Base-by-base conservation (phyloP, 805 yeast species). In the Huiozyma sinensis region DNA sequence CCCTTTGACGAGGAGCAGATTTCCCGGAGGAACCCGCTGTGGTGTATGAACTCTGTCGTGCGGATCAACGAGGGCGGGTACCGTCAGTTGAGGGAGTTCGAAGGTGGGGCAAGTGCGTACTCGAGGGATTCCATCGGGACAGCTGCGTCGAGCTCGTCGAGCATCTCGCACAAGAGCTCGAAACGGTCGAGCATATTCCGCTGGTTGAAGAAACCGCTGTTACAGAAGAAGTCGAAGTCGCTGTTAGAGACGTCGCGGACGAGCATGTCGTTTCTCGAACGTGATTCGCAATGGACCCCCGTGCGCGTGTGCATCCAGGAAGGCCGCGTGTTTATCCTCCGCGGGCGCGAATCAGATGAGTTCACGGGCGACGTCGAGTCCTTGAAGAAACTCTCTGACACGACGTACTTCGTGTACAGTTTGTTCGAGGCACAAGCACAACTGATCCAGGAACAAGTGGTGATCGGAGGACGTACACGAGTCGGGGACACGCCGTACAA, bases 341-440 rank as follows among this genome's bases (percentile, higher is more conserved):
- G 28, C 29, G 13, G 12, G 10, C 24, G 47, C 37, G 40, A 37
- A 28, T 7, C 42, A 5, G 31, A 38, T 12, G 13, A 32, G 13
- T 9, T 12, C 9, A 28, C 27, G 6, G 38, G 32, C 32, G 44
- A 48, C 32, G n/a, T 51, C 30, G 50, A 47, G 5, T 12, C n/a
- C 4, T 35, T 51, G 41, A 47, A 43, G 36, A 41, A 30, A 33
- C 41, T 40, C 7, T 6, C 13, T 3, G 17, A 34, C 30, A 34
- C 28, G 1, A 28, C 41, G 31, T 56, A 46, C 43, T 45, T 45
- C 10, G 56, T 56, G 28, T 51, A 50, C 39, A 58, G 56, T 28
- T 43, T 61, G 1, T 54, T 54, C 37, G 64, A 60, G 36, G 51
- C 56, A 7, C 17, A 53, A 7, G 63, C 64, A 1, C 52, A 53